These are phyloP conservation scores for Aureobasidium mangrovei DNA, from an alignment of 2,329 filamentous ascomycete genomes.

Conservation along the genomic window DNA sequence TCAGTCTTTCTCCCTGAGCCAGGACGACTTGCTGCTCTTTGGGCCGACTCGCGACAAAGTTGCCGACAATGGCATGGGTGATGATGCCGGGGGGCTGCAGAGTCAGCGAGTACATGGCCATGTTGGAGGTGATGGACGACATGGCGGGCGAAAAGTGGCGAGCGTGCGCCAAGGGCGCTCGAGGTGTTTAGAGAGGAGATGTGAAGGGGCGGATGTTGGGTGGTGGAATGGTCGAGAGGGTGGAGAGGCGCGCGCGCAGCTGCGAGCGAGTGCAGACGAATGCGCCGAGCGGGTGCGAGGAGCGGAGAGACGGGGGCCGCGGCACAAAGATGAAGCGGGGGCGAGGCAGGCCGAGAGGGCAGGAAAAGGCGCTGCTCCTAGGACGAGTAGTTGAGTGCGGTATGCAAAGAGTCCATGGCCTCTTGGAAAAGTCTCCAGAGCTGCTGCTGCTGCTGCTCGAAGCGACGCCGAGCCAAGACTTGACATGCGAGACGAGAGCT, in stretches of 20 bases:
- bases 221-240: conserved; percentile 3
- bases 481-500: not conserved
- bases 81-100: conserved; percentile 86
- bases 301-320: not conserved
- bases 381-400: not conserved
- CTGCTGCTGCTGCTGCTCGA: not conserved
- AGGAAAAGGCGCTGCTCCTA: no score
- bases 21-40: conserved; percentile 98
- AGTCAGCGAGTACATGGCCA: conserved; percentile 68
- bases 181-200: not conserved
- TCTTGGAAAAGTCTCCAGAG: no score
- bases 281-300: not conserved
- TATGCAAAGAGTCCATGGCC: not conserved
- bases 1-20: conserved; percentile 81
- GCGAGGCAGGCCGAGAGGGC: no score
- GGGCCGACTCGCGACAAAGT: conserved; percentile 63
- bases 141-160: conserved; percentile 12
- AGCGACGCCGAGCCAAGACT: conserved; percentile 3
- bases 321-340: no score
- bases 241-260: conserved; percentile 4
- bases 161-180: conserved; percentile 14
- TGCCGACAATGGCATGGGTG: conserved; percentile 83
- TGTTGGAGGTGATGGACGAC: conserved; percentile 17
- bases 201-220: not conserved
- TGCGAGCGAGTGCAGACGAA: not conserved